These are phyloP conservation scores for Gastrodia elata DNA, from an alignment of 106 monocot species.

Conservation along the genomic window DNA sequence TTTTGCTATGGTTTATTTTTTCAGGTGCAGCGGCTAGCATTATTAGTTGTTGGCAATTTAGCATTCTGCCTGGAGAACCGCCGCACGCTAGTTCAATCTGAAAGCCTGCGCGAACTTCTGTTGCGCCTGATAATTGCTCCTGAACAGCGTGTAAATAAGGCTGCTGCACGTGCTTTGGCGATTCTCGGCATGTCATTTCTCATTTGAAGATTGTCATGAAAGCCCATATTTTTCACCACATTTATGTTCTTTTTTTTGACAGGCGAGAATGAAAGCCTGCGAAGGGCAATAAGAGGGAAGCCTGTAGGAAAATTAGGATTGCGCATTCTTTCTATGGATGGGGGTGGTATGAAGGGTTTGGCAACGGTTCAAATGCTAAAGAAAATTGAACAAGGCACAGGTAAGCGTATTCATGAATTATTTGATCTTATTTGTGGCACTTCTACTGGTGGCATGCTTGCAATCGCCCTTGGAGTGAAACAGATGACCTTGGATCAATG, in stretches of 20 bases:
- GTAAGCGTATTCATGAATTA: conserved; percentile 87
- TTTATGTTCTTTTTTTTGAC: background rate
- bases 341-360: conserved; percentile 99
- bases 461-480: conserved; percentile 88
- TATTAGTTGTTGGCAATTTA: conserved; percentile 89
- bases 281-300: conserved; percentile 68
- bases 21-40: conserved; percentile 83
- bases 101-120: conserved; percentile 78
- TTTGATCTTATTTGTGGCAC: conserved; percentile 99
- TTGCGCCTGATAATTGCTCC: conserved; percentile 50
- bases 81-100: conserved; percentile 59
- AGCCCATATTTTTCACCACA: conserved; percentile 1
- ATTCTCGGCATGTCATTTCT: conserved; percentile 61
- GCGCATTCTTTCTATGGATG: conserved; percentile 95
- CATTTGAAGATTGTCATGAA: background rate
- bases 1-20: conserved; percentile 4
- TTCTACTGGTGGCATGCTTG: conserved; percentile 99
- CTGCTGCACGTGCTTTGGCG: conserved; percentile 97
- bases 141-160: conserved; percentile 59
- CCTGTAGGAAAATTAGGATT: conserved; percentile 65
- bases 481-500: conserved; percentile 85
- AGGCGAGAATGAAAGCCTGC: conserved; percentile 97
- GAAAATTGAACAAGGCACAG: conserved; percentile 90
- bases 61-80: conserved; percentile 92
- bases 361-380: conserved; percentile 94